Percentiles rank a stretch among this genome's conserved stretches.
phyloP scores from a whole-genome alignment of 306 rosid genomes.

The Vicia faba region DNA sequence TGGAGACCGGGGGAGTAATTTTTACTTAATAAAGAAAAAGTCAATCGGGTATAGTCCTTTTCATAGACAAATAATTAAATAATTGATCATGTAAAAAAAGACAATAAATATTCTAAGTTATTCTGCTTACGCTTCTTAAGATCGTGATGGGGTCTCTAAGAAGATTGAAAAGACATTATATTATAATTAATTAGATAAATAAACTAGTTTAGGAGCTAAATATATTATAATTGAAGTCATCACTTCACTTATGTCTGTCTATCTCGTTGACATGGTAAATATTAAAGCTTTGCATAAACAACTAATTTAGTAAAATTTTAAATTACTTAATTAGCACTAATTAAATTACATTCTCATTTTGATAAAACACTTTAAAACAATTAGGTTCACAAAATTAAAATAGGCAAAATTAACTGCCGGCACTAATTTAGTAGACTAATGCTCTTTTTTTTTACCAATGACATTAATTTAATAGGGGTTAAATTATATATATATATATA shows the following conservation, averaged over 20 bases:
- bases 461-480: too few relatives aligned
- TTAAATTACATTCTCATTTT: background rate
- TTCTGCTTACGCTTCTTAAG: conserved; percentile 30
- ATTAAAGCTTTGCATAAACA: conserved; percentile 26
- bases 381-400: background rate
- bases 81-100: conserved; percentile 5
- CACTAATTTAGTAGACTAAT: background rate
- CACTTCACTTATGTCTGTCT: conserved; percentile 24
- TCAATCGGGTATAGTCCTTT: conserved; percentile 20
- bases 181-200: conserved; percentile 26
- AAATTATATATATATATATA: too few relatives aligned
- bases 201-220: conserved; percentile 34
- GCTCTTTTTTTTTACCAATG: too few relatives aligned
- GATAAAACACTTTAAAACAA: background rate
- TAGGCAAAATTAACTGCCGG: conserved; percentile 1
- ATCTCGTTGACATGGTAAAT: conserved; percentile 43
- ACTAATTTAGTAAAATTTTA: background rate
- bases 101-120: conserved; percentile 27
- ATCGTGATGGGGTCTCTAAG: conserved; percentile 38
- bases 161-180: conserved; percentile 41
- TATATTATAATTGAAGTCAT: conserved; percentile 33
- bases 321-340: conserved; percentile 19
- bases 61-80: conserved; percentile 3
- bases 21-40: background rate
- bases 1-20: too few relatives aligned